These are phyloP conservation scores for Vitis amurensis DNA, from an alignment of 164 flowering plant genomes.

Conservation along the genomic window DNA sequence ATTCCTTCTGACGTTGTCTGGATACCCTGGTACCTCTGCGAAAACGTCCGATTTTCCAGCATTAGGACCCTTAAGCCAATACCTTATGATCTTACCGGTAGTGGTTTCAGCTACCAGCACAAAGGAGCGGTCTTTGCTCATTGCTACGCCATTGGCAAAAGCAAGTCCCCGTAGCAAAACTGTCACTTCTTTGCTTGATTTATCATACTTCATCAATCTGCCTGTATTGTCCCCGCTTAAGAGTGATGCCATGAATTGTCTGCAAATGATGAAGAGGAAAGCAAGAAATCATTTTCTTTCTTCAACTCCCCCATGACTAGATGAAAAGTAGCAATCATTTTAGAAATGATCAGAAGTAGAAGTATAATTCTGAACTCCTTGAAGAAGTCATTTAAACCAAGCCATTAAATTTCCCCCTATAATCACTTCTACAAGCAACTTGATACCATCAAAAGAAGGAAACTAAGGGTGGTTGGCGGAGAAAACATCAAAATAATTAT, in stretches of 20 bases:
- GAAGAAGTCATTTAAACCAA: too few species aligned
- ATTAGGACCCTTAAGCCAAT: constrained; percentile 62
- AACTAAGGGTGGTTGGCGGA: too few species aligned
- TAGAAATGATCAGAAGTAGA: too few species aligned
- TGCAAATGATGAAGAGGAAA: constrained; percentile 12
- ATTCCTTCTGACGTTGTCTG: constrained; percentile 65
- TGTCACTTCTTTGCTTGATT: constrained; percentile 42
- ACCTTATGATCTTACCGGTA: constrained; percentile 38
- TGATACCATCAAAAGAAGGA: too few species aligned
- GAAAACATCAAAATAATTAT: too few species aligned
- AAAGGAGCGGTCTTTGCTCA: constrained; percentile 59
- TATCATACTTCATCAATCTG: constrained; percentile 54
- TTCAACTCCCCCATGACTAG: neutral
- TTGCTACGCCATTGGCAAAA: constrained; percentile 69
- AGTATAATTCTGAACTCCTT: too few species aligned
- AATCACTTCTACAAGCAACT: too few species aligned
- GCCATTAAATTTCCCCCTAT: too few species aligned
- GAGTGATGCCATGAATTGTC: constrained; percentile 49
- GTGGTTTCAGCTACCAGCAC: constrained; percentile 58
- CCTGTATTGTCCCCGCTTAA: constrained; percentile 58
- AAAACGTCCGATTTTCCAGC: constrained; percentile 47
- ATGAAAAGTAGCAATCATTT: neutral
- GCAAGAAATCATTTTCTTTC: neutral
- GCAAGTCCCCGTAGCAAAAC: constrained; percentile 47
- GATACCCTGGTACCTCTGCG: constrained; percentile 60